Conservation (phyloP, 1,284 basidiomycete genomes). For the Sanguinoderma infundibulare region DNA sequence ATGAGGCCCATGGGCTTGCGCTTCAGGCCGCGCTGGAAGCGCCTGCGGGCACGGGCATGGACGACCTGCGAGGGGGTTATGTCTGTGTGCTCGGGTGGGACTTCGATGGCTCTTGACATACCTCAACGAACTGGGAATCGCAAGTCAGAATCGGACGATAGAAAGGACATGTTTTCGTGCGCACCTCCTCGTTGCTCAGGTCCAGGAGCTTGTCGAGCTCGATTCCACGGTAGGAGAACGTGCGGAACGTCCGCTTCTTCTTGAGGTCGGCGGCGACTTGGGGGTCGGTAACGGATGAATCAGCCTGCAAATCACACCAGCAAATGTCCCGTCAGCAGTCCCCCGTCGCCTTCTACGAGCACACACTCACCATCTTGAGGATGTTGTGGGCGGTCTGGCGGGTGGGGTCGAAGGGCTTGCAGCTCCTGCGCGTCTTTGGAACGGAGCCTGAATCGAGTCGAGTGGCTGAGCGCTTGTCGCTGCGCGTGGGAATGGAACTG, state of each 20-base stretch:
- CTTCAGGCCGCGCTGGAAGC: conserved; percentile 99
- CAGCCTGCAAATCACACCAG: conserved; percentile 57
- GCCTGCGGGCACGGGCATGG: conserved; percentile 97
- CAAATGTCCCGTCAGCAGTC: conserved; percentile 28
- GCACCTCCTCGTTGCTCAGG: conserved; percentile 91
- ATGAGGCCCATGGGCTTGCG: conserved; percentile 98
- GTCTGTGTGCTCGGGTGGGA: background rate
- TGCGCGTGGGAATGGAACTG: conserved; percentile 52
- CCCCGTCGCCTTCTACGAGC: conserved; percentile 10
- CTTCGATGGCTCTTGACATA: conserved; percentile 37
- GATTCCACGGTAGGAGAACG: conserved; percentile 97
- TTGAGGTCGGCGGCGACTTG: conserved; percentile 91
- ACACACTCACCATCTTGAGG: conserved; percentile 57
- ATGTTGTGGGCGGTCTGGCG: conserved; percentile 44
- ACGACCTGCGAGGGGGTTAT: conserved; percentile 68
- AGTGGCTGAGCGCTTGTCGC: conserved; percentile 36
- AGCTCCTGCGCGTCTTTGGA: conserved; percentile 29
- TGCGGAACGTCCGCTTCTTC: conserved; percentile 98
- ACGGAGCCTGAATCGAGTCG: conserved; percentile 46
- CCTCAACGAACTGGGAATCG: conserved; percentile 70
- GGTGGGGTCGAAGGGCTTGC: conserved; percentile 23
- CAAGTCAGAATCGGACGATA: conserved; percentile 1
- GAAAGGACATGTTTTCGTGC: conserved; percentile 28
- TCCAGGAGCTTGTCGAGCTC: conserved; percentile 98
- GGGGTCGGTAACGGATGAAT: conserved; percentile 83